phyloP scores from a whole-genome alignment of 805 yeast species.

The Debaryomyces tyrocola region DNA sequence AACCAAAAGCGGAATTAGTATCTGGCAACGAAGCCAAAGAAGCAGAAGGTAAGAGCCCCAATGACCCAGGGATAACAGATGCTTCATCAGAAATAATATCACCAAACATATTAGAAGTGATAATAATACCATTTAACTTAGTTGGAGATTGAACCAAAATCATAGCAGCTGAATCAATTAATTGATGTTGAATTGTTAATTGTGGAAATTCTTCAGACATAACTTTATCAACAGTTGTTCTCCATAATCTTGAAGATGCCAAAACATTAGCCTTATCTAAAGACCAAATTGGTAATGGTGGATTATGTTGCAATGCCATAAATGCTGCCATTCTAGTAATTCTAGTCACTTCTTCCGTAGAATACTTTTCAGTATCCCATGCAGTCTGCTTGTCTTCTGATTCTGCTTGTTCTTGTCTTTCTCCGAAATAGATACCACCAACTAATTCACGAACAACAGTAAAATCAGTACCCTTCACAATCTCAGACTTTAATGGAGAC shows the following conservation, averaged over 20 bases:
- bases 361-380: slow-evolving; percentile 89
- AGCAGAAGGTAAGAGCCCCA: slow-evolving; percentile 94
- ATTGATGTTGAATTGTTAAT: slow-evolving; percentile 83
- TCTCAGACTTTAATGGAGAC: slow-evolving; percentile 83
- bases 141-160: slow-evolving; percentile 90
- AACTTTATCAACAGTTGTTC: slow-evolving; percentile 85
- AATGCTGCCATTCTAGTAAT: slow-evolving; percentile 98
- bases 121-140: slow-evolving; percentile 85
- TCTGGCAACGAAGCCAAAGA: slow-evolving; percentile 97
- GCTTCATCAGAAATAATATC: slow-evolving; percentile 98
- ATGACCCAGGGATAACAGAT: slow-evolving; percentile 94
- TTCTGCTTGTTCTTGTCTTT: slow-evolving; percentile 88
- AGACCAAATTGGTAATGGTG: slow-evolving; percentile 95
- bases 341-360: slow-evolving; percentile 90
- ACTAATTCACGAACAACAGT: slow-evolving; percentile 94
- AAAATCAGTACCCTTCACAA: slow-evolving; percentile 88
- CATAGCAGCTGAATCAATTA: slow-evolving; percentile 99
- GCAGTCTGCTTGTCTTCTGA: slow-evolving; percentile 65
- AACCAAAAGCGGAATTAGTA: slow-evolving; percentile 88
- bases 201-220: slow-evolving; percentile 89
- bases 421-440: slow-evolving; percentile 98
- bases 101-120: slow-evolving; percentile 97
- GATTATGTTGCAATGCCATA: slow-evolving; percentile 87
- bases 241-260: slow-evolving; percentile 95
- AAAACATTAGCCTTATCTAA: slow-evolving; percentile 96